Conservation (phyloP, 768 basidiomycete genomes). For the Cyathus striatus region DNA sequence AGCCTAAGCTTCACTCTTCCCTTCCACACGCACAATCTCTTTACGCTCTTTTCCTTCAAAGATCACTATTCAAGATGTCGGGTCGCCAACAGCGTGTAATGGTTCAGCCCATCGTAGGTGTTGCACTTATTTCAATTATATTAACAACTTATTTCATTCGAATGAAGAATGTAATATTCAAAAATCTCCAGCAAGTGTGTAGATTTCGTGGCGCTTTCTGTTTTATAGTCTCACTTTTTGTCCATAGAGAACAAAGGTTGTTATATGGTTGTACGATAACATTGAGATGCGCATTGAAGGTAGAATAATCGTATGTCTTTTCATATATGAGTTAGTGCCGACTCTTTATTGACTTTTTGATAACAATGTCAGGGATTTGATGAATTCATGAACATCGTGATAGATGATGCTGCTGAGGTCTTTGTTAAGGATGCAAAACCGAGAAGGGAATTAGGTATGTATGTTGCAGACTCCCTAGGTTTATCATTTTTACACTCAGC, state of each 20-base stretch:
- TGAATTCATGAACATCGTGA: constrained; percentile 98
- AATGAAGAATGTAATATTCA: constrained; percentile 99
- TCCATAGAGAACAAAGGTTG: constrained; percentile 71
- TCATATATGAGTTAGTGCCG: no score
- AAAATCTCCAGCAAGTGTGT: constrained; percentile 84
- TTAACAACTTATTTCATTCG: constrained; percentile 8
- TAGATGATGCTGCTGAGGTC: constrained; percentile 92
- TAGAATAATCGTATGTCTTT: constrained; percentile 89
- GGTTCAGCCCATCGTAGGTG: constrained; percentile 97
- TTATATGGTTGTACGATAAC: constrained; percentile 97
- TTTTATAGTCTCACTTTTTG: constrained; percentile 4
- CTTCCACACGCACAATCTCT: constrained; percentile 8
- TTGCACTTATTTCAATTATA: constrained; percentile 5
- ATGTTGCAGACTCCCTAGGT: not conserved
- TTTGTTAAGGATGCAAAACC: constrained; percentile 88
- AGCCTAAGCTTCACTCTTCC: not conserved
- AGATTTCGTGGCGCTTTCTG: constrained; percentile 1
- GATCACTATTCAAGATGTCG: constrained; percentile 58
- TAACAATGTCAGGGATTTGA: constrained; percentile 79
- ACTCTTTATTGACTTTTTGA: constrained; percentile 5
- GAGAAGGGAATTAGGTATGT: constrained; percentile 74
- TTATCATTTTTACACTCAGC: not conserved
- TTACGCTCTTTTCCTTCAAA: constrained; percentile 7
- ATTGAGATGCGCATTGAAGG: constrained; percentile 96
- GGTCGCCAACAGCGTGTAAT: constrained; percentile 93